Percentiles rank a stretch among this genome's conserved stretches.
phyloP scores from a whole-genome alignment of 139 green algal species.

The Nannochloris sp. region DNA sequence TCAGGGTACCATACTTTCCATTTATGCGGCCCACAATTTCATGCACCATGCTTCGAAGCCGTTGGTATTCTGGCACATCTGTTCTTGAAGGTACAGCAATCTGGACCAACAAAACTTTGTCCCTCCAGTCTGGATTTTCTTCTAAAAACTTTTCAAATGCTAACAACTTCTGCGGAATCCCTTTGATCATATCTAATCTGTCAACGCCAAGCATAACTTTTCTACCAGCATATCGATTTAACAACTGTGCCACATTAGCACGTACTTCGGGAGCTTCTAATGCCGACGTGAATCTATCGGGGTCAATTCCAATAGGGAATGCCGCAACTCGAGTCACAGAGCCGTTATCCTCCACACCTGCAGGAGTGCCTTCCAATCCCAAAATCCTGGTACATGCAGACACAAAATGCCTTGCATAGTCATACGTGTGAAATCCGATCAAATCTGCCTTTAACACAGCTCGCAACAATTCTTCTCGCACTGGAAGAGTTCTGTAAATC shows the following conservation, averaged over 20 bases:
- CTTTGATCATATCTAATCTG: constrained; percentile 99
- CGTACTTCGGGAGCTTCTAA: constrained; percentile 78
- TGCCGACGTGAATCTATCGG: constrained; percentile 81
- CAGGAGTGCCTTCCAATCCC: constrained; percentile 78
- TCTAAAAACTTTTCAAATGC: constrained; percentile 98
- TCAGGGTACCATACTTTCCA: constrained; percentile 91
- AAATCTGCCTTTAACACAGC: constrained; percentile 78
- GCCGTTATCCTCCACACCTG: constrained; percentile 92
- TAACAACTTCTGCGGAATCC: constrained; percentile 98
- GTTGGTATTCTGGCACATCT: constrained; percentile 94
- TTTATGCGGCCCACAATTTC: constrained; percentile 99
- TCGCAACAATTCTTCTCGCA: constrained; percentile 77
- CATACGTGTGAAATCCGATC: constrained; percentile 91
- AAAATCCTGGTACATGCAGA: constrained; percentile 82
- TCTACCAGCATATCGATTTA: constrained; percentile 67
- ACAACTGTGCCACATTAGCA: constrained; percentile 81
- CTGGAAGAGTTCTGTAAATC: constrained; percentile 77
- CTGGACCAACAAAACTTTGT: constrained; percentile 94
- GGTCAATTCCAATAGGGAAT: constrained; percentile 97
- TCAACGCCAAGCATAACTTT: constrained; percentile 99
- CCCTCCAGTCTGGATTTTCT: constrained; percentile 89
- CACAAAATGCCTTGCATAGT: constrained; percentile 93
- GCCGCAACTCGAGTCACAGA: constrained; percentile 69
- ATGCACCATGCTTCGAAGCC: constrained; percentile 87
- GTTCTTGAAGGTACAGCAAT: constrained; percentile 93